Base-by-base conservation (phyloP, 2,329 filamentous ascomycete species). In the Phaeosphaeria sp. region DNA sequence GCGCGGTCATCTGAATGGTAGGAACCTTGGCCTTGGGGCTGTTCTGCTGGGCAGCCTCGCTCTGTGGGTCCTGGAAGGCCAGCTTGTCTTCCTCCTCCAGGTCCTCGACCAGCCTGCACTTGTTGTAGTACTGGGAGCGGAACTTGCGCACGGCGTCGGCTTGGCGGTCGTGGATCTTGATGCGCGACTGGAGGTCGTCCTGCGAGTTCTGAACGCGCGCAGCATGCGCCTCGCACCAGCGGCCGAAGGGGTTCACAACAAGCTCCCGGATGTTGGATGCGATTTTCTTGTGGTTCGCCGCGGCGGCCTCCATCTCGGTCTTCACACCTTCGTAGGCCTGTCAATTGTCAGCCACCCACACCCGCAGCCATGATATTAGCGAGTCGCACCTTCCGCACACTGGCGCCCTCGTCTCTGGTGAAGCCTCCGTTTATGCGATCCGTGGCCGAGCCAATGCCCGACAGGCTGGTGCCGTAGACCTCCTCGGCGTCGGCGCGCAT, bases 11-110 rank as follows among this genome's bases (percentile, higher is more conserved):
- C 77, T 97, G 96, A 78, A 99, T 96, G 74, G 93, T 93, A 45
- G 91, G 91, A 42, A 92, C 90, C 75, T 75, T 88, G 83, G 83
- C 65, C 74, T 83, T 77, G 54, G 83, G 80, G 76, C 86, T 83
- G 22, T 30, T 21, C 22, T 45, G 43, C 30, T 79, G 75, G 8
- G 76, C 73, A 18, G 72, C 75, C 60, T 83, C 79, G 51, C 75
- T 83, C 60, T 86, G 83, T 5, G 93, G 92, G 65, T 93, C 92
- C 77, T 97, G 93, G 79, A 99, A 99, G 40, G 93, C 95, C 54
- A 99, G 86, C 80, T 99, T 98, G 78, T 97, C 97, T 82, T 99
- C 96, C 79, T 99, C 95, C 77, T 99, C 95, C 59, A 98, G 81
- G 74, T 99, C 95, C 76, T 99, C 96, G 6, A 98, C 90, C 61